Evolutionary conservation across 2,329 filamentous ascomycete species (phyloP).

Genomic region (Arthrobotrys iridis): DNA sequence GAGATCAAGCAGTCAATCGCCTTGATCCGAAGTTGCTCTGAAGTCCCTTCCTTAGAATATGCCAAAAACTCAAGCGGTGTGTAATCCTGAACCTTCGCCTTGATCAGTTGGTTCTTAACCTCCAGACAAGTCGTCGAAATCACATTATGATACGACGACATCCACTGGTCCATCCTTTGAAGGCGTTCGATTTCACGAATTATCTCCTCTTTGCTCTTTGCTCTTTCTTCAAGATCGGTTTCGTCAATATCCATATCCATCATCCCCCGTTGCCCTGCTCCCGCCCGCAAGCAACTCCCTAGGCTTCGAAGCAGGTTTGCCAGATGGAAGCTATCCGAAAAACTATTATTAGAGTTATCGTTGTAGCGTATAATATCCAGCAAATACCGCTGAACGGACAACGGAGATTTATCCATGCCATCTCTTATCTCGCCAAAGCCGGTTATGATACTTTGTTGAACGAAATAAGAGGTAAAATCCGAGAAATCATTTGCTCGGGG

Average conservation of each 20-base stretch:
- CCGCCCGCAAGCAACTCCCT: constrained; percentile 63
- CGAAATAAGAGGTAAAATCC: constrained; percentile 82
- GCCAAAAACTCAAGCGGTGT: constrained; percentile 69
- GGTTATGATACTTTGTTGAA: constrained; percentile 83
- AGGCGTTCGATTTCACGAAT: constrained; percentile 74
- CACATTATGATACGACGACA: constrained; percentile 74
- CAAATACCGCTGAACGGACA: constrained; percentile 81
- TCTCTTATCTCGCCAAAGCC: constrained; percentile 83
- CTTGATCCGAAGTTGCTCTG: constrained; percentile 72
- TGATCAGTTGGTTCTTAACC: constrained; percentile 59
- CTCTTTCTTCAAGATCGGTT: constrained; percentile 61
- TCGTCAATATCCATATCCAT: constrained; percentile 62
- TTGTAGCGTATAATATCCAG: constrained; percentile 91
- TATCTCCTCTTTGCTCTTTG: constrained; percentile 65
- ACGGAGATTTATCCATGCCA: constrained; percentile 77
- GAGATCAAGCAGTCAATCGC: constrained; percentile 73
- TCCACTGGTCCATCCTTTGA: constrained; percentile 75
- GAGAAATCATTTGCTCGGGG: constrained; percentile 90
- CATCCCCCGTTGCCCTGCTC: constrained; percentile 65
- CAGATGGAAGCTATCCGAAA: constrained; percentile 89
- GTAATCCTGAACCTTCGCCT: constrained; percentile 53
- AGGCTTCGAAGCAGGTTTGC: constrained; percentile 77
- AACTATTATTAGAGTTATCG: constrained; percentile 88
- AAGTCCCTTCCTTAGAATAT: constrained; percentile 73
- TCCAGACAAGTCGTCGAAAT: constrained; percentile 68